Evolutionary conservation across 140 eudicot species (phyloP).

Genomic region (Bidens hawaiensis): DNA sequence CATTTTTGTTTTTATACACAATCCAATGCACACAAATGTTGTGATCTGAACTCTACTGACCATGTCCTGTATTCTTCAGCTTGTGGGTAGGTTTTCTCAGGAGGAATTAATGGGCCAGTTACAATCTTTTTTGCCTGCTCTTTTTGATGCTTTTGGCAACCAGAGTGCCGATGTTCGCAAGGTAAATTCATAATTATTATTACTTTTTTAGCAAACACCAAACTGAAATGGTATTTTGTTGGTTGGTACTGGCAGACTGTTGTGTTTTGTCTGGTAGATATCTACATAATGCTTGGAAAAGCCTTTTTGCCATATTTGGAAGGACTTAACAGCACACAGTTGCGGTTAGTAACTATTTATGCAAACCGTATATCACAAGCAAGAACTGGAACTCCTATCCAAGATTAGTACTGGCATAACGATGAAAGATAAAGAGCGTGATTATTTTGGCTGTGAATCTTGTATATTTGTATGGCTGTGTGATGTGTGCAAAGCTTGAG

Average conservation of each 20-base stretch:
- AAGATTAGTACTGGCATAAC: slow-evolving; percentile 30
- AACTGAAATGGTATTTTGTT: slow-evolving; percentile 2
- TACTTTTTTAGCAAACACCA: background rate
- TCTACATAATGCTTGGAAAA: slow-evolving; percentile 91
- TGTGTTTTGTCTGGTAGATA: slow-evolving; percentile 96
- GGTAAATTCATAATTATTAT: slow-evolving; percentile 29
- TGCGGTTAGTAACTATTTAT: slow-evolving; percentile 87
- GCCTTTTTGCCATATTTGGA: slow-evolving; percentile 81
- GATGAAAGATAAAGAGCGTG: slow-evolving; percentile 24
- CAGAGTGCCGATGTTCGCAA: slow-evolving; percentile 99
- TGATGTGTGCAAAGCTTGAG: slow-evolving; percentile 26
- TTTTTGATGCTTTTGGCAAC: slow-evolving; percentile 95
- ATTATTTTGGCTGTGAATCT: slow-evolving; percentile 35
- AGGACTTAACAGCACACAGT: slow-evolving; percentile 89
- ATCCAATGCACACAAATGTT: background rate
- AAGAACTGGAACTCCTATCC: slow-evolving; percentile 74
- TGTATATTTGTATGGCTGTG: slow-evolving; percentile 56
- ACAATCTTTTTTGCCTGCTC: slow-evolving; percentile 88
- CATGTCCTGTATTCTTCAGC: slow-evolving; percentile 42
- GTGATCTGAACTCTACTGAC: background rate
- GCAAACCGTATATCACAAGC: slow-evolving; percentile 98
- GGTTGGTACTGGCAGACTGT: slow-evolving; percentile 66
- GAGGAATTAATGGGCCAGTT: slow-evolving; percentile 79
- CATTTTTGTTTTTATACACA: background rate
- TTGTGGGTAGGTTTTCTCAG: slow-evolving; percentile 89